A percentile compares a stretch with the other conserved stretches of the same genome.
These are phyloP conservation scores for Pythium sp. DNA, from an alignment of 352 stramenopile genomes.

Conservation along the genomic window DNA sequence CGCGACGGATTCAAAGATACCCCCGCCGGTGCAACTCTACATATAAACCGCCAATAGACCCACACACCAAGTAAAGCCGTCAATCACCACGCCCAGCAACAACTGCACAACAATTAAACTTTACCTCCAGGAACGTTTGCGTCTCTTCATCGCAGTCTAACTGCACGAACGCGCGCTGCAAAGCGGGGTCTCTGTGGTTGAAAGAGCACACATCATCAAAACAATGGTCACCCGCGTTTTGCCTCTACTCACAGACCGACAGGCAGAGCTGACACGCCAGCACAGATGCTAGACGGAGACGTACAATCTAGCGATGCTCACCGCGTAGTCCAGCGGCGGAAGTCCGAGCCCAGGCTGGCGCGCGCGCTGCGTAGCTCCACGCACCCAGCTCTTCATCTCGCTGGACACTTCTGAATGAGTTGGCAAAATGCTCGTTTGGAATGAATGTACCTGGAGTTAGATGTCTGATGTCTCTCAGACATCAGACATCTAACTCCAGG, in stretches of 20 bases:
- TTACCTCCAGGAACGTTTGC: conserved; percentile 64
- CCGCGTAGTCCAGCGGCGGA: conserved; percentile 62
- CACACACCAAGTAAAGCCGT: not conserved
- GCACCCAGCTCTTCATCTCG: conserved; percentile 79
- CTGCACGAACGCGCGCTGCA: conserved; percentile 64
- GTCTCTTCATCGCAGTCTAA: conserved; percentile 78
- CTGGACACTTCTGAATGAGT: not conserved
- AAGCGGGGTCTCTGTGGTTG: conserved; percentile 41
- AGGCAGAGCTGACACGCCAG: not conserved
- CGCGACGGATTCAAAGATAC: conserved; percentile 58
- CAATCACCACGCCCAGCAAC: no score
- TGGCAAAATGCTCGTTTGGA: not conserved
- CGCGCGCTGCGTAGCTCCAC: conserved; percentile 48
- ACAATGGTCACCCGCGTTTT: not conserved
- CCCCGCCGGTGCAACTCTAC: conserved; percentile 74
- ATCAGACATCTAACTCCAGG: not conserved
- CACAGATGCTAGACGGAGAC: not conserved
- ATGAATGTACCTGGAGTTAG: not conserved
- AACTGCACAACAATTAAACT: not conserved
- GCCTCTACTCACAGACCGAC: not conserved
- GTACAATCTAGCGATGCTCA: conserved; percentile 53
- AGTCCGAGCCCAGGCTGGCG: conserved; percentile 42
- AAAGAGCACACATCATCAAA: not conserved
- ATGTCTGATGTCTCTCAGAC: not conserved
- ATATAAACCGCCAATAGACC: not conserved